A percentile compares a stretch with the other conserved stretches of the same genome.
phyloP scores from a whole-genome alignment of 306 rosid genomes.

The Inga oerstediana region DNA sequence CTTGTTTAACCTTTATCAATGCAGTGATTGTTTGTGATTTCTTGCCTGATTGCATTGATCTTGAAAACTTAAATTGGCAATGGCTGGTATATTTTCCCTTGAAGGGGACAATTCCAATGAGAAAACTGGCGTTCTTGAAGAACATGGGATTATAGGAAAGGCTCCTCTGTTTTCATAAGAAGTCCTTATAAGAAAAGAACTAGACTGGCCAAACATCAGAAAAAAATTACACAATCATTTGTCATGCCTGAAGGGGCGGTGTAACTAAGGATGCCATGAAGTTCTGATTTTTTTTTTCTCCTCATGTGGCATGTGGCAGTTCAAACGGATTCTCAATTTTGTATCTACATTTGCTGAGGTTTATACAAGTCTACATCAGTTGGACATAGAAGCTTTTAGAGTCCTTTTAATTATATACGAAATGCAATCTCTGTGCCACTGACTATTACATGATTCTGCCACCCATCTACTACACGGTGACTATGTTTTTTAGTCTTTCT shows the following conservation, averaged over 20 bases:
- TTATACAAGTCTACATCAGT: constrained; percentile 4
- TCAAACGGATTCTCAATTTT: constrained; percentile 2
- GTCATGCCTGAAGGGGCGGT: background rate
- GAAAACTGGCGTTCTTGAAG: constrained; percentile 6
- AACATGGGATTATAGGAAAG: background rate
- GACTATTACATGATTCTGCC: background rate
- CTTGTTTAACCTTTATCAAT: background rate
- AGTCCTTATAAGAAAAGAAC: background rate
- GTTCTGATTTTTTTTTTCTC: background rate
- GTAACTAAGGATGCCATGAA: constrained; percentile 15
- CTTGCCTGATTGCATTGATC: background rate
- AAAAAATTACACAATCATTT: background rate
- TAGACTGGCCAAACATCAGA: background rate
- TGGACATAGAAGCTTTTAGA: background rate
- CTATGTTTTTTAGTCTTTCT: background rate
- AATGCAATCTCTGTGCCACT: background rate
- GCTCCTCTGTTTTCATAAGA: background rate
- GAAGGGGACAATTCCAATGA: background rate
- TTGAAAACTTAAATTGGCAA: background rate
- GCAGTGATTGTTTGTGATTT: background rate
- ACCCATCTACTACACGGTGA: background rate
- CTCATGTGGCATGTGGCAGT: background rate
- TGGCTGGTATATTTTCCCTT: background rate
- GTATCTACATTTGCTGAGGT: background rate
- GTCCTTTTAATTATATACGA: background rate